Conservation (phyloP, 2,329 filamentous ascomycete species). For the Lecanicillium sp. region DNA sequence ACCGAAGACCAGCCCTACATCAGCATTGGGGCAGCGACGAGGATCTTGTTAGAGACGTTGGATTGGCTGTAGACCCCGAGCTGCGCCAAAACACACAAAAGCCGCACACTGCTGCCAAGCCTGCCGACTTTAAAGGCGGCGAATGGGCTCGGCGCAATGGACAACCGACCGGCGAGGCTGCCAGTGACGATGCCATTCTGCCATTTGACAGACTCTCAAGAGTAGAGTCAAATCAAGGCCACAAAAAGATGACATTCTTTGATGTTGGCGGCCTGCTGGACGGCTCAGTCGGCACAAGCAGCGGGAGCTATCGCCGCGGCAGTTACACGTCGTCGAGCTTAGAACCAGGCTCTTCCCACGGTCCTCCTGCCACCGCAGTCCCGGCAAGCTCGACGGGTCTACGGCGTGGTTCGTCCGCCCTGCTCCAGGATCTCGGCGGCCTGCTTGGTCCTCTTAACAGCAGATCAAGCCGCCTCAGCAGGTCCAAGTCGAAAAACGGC, state of each 20-base stretch:
- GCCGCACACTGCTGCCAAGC: conserved; percentile 19
- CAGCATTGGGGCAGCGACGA: conserved; percentile 85
- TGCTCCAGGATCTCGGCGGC: conserved; percentile 55
- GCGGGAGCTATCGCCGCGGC: conserved; percentile 30
- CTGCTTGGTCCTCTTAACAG: conserved; percentile 36
- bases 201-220: conserved; percentile 29
- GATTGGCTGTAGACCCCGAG: conserved; percentile 57
- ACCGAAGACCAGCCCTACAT: conserved; percentile 45
- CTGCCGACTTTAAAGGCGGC: conserved; percentile 35
- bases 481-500: conserved; percentile 27
- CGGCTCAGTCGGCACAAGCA: conserved; percentile 28
- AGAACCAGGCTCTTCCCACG: conserved; percentile 32
- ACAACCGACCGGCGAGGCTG: conserved; percentile 30
- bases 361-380: conserved; percentile 36
- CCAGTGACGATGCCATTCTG: conserved; percentile 41
- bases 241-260: conserved; percentile 64
- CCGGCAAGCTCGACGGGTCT: conserved; percentile 40
- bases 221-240: conserved; percentile 19
- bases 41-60: conserved; percentile 75
- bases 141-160: conserved; percentile 44
- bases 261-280: conserved; percentile 75
- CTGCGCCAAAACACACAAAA: conserved; percentile 34
- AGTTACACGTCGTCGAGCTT: conserved; percentile 37
- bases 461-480: conserved; percentile 26
- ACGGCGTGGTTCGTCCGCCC: conserved; percentile 48